Evolutionary conservation across 2,329 filamentous ascomycete species (phyloP), one percentile per base, ranked within the genome.

Genomic region (Cladosporium sp.): DNA sequence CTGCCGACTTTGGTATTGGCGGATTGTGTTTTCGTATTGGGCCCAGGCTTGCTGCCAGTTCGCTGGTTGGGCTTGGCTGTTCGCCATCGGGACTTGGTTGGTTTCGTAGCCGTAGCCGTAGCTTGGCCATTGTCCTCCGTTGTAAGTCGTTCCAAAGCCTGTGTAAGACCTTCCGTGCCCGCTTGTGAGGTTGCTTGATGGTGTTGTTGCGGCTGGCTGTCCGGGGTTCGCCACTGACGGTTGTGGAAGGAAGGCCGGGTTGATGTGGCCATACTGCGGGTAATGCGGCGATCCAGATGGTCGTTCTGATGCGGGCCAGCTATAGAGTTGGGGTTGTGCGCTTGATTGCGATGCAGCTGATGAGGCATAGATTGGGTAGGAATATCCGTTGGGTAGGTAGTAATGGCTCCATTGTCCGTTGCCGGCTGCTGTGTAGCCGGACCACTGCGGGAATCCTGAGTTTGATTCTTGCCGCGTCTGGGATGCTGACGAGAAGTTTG

Each of bases 261-360:
- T 48, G 36, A 48, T 33, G 36, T 48, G 29, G 45, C 45, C 45
- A 9, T 40, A 39, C 19, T 48, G 45, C 33, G 45, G 27, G 30
- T 48, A 40, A 12, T 19, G 16, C 33, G 32, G 25, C 16, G 25
- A 15, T 32, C 32, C 25, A 9, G 13, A 9, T 20, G 20, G 18
- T 1, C 11, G 35, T 12, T 48, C 19, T n/a, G 25, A 12, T 15
- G 9, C 3, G 13, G 11, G 7, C 19, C 16, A 2, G 5, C 19
- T 18, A 22, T 36, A 22, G 32, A n/a, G 18, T 16, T 32, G 27
- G 13, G 12, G 13, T 40, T 33, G 45, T 20, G 18, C 15, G 27
- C 16, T 16, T 20, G 16, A 8, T 38, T 38, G 36, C 8, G 29
- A 3, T 33, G 38, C 12, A 22, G 18, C 15, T 22, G 29, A 3